Base-by-base conservation (phyloP, 495 filamentous ascomycete species). In the Aspergillus baeticus region DNA sequence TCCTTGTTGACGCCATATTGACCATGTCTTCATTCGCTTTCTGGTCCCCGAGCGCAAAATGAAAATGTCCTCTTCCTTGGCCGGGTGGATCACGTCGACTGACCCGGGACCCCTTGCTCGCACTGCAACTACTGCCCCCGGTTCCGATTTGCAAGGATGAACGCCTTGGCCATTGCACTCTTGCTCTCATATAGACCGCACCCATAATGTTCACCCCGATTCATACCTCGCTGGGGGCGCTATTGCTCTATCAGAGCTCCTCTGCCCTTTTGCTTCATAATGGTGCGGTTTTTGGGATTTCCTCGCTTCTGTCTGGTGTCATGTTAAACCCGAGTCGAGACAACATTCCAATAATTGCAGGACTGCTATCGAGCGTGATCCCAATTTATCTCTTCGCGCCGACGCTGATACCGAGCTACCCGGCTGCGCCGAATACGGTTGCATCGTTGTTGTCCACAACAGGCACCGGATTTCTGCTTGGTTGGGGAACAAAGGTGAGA, bases 201-300 rank as follows among this genome's bases (percentile, higher is more conserved):
- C 31, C 17, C 11, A 22, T 38, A 23, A 85, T 85, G 83, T 84
- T 85, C 60, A 85, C 83, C 0, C 81, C 83, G 0, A 48, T 85
- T 10, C 73, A 84, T 51, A 82, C 83, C 6, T 72, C 77, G 10
- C 54, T 84, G 10, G 83, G 83, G 5, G 81, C 82, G 1, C 54
- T 84, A 2, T 62, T 86, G 35, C 71, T 86, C 42, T 79, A 77
- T 60, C 75, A 81, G 51, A 72, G 77, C 33, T 81, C 81, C 0
- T 77, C 77, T 1, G 69, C 72, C 15, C 70, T 84, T 0, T 77
- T 86, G n/a, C 55, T 77, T 22, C 74, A 79, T 42, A 84, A 81
- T 63, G 82, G 82, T 15, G 64, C 69, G 3, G 67, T 84, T 5
- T 73, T 85, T 29, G 82, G 82, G n/a, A 76, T 79, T 37, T 83